Conservation (phyloP, 164 flowering plant species). For the Vitis riparia region DNA sequence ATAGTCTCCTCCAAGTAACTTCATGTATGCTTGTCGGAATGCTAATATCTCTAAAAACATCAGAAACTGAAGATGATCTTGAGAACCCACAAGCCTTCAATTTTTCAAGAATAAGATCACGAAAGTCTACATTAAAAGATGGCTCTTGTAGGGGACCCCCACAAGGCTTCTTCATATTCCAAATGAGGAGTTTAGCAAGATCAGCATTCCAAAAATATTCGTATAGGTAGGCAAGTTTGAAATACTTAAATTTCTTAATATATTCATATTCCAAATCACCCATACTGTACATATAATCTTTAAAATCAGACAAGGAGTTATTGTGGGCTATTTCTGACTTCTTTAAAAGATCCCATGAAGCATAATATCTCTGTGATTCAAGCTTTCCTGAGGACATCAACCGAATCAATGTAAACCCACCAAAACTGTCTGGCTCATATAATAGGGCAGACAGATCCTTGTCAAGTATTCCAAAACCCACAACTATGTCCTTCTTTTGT, state of each 20-base stretch:
- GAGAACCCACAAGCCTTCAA: constrained; percentile 45
- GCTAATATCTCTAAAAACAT: constrained; percentile 37
- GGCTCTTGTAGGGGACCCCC: constrained; percentile 8
- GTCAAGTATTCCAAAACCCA: constrained; percentile 67
- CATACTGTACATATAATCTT: constrained; percentile 24
- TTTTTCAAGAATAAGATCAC: constrained; percentile 36
- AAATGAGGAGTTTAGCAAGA: constrained; percentile 28
- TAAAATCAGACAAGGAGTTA: constrained; percentile 11
- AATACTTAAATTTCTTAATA: constrained; percentile 34
- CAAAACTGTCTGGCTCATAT: constrained; percentile 29
- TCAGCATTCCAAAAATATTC: constrained; percentile 36
- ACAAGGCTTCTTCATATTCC: constrained; percentile 19
- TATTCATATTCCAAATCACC: constrained; percentile 42
- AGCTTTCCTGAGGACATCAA: constrained; percentile 73
- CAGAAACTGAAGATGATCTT: constrained; percentile 26
- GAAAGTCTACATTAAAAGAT: constrained; percentile 23
- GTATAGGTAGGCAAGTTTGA: constrained; percentile 44
- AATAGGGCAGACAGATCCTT: constrained; percentile 23
- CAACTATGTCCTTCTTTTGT: constrained; percentile 49
- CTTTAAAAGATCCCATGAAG: constrained; percentile 43
- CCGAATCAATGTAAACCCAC: constrained; percentile 69
- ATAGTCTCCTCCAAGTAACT: constrained; percentile 49
- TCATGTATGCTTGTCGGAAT: constrained; percentile 64
- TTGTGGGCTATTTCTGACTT: constrained; percentile 21
- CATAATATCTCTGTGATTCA: constrained; percentile 57